Base-by-base conservation (phyloP, 768 basidiomycete genomes). In the Sporobolomyces pararoseus region DNA sequence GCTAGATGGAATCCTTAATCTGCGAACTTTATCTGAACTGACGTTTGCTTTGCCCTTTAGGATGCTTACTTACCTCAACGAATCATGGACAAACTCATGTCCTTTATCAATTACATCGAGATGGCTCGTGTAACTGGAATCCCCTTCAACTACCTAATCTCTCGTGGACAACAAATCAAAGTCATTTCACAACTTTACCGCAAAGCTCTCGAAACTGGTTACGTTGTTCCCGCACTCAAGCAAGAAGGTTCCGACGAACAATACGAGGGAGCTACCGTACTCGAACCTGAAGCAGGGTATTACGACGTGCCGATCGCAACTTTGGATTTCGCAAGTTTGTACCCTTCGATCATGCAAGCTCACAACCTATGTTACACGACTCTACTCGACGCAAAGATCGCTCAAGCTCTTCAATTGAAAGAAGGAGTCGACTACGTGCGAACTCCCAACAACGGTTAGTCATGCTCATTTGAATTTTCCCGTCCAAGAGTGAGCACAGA, bases 61-160 rank as follows among this genome's bases (percentile, higher is more conserved):
- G 96, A 99, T 83, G 95, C 96, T 4, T 99, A 99, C 79, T 86
- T 99, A 31, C 96, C 96, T 0, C 96, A 99, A 80, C 84, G 96
- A 63, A 80, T 98, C 46, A 84, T 99, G 79, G 96, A 98, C 80
- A 99, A 98, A 79, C 83, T 99, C 37, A 97, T 98, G 96, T 98
- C 92, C 72, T 93, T 99, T 76, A 88, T 99, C 79, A 99, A 99
- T 79, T 97, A 96, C 77, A 88, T 86, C 53, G 96, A 99, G 79
- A 98, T 99, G 96, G 85, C 96, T n/a, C 90, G 96, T 79, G 96
- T 99, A 5, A 99, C 96, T 0, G 96, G 96, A n/a, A 93, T 99
- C 16, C 96, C 96, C 0, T 99, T 99, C 85, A 98, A 97, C 77
- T 97, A 86, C 78, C 84, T 99, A 10, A 83, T 99, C 12, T 84